Evolutionary conservation across 2,329 filamentous ascomycete genomes (phyloP), one percentile per base, ranked within the genome.

Genomic region (Phialemoniopsis sp.): DNA sequence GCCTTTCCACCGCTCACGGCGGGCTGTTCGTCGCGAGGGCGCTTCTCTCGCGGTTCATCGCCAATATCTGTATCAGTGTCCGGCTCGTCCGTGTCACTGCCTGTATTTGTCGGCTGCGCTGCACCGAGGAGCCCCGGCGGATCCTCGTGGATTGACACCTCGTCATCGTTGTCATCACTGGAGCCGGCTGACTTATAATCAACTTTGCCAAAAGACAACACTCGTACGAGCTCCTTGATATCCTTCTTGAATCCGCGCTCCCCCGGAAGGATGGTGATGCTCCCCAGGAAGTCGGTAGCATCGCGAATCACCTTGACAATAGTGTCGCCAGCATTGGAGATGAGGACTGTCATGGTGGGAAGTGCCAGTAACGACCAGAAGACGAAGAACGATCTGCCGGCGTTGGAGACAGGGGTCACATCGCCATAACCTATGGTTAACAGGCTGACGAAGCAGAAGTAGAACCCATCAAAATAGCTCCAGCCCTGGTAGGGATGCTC

Each of bases 371-470:
- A 60, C 13, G 83, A 87, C 90, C 90, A 96, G 40, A 95, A 82
- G n/a, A 96, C 87, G 52, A 95, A 96, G 58, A 95, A 95, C 0
- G 87, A 80, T 39, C 87, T 82, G 2, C 87, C 88, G 0, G 82
- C 75, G 46, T 89, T 90, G 3, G 83, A 87, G n/a, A 80, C 68
- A 0, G 89, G 89, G 2, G 82, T 80, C 5, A 84, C 60, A 48
- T 95, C 89, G 4, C 90, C 90, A 51, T 95, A 95, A 1, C 90
- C 90, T 29, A 95, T 87, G 0, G 90, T 95, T 3, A 89, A 71
- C 17, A 95, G 75, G 3, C 82, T 84, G 28, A 89, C 80, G 58
- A 93, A 96, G 49, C 82, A 82, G 56, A 95, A 94, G 62, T 95
- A 95, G 32, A 96, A 72, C 0, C 82, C 77, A 41, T 89, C 70